Base-by-base conservation (phyloP, 495 filamentous ascomycete genomes). In the Hypoxylon rickii region DNA sequence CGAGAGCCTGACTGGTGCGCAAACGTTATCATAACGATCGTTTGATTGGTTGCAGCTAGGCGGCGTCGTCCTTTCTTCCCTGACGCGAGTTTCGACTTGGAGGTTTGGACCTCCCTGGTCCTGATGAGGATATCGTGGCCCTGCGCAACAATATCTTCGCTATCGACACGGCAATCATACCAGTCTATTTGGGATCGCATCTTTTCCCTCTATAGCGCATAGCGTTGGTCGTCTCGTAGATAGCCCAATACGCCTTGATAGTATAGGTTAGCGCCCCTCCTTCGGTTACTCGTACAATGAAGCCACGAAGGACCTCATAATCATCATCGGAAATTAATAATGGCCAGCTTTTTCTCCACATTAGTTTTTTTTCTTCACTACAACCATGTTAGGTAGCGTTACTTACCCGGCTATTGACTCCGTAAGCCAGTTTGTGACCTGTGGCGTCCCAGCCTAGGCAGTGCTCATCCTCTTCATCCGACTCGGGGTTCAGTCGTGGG, bases 371-470 rank as follows among this genome's bases (percentile, higher is more conserved):
- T 17, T 19, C 22, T n/a, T n/a, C n/a, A n/a, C 15, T 7, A 55
- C n/a, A 32, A 44, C 3, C 17, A 34, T 13, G 39, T 7, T 3
- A 11, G 38, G n/a, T 13, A 17, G 3, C 3, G 55, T 31, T 15
- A 61, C 84, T 61, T 77, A 92, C 89, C 74, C 84, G 77, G 55
- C 82, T 85, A 50, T 84, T 84, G 18, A 85, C 77, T 13, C 88
- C 86, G 65, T 87, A 89, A 1, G 86, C 88, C 50, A 96, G 76
- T 64, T 83, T 86, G 59, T 86, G 83, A 1, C 89, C 87, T 66
- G 89, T 82, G 0, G 79, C 76, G 72, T 93, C 88, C 90, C 90
- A 96, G 39, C 82, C 80, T 15, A 93, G 65, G 51, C 82, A 85
- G 33, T 85, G 80, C 26, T 73, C 69, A 40, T 73, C 70, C 24